Evolutionary conservation across 2,329 filamentous ascomycete genomes (phyloP), one percentile per base, ranked within the genome.

Genomic region (Didymella keratinophila): DNA sequence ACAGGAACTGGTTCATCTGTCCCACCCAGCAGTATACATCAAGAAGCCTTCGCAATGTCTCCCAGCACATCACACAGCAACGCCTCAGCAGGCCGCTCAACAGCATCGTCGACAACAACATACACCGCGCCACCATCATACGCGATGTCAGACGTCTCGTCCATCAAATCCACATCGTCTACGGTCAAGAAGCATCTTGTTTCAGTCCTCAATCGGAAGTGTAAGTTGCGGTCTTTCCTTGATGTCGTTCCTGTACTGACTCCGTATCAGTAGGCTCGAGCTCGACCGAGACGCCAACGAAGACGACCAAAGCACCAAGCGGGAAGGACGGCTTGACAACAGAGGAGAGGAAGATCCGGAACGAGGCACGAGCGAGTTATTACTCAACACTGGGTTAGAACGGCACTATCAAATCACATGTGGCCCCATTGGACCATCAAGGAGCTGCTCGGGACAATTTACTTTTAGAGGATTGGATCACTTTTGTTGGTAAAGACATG

Each of bases 111-210:
- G 18, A 57, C 44, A 30, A 43, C 48, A 3, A 39, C 34, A 46
- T 37, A 48, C 9, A 44, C 52, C 16, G 39, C 61, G 11, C 57
- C 62, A 8, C 49, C 61, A 25, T 47, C 63, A n/a, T 65, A 68
- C 44, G 42, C 52, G 16, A 28, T 51, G 1, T 63, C 61, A 23
- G 58, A 64, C 20, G 32, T 47, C 1, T 54, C 56, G 5, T 69
- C 63, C 0, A 16, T 60, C 2, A 28, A 44, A 18, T 65, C 60
- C 12, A 57, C 21, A 28, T 61, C 59, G 5, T 65, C 60, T 12
- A 64, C 60, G 4, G 55, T 58, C 11, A 68, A 69, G 52, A 65
- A 59, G 18, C 56, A 62, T 20, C 48, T 70, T 8, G 21, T 46
- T 1, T 56, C 59, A 21, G 43, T 65, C 21, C 62, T 68, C 52